phyloP scores from a whole-genome alignment of 2,329 filamentous ascomycete genomes.

The Simplicillium sp. region DNA sequence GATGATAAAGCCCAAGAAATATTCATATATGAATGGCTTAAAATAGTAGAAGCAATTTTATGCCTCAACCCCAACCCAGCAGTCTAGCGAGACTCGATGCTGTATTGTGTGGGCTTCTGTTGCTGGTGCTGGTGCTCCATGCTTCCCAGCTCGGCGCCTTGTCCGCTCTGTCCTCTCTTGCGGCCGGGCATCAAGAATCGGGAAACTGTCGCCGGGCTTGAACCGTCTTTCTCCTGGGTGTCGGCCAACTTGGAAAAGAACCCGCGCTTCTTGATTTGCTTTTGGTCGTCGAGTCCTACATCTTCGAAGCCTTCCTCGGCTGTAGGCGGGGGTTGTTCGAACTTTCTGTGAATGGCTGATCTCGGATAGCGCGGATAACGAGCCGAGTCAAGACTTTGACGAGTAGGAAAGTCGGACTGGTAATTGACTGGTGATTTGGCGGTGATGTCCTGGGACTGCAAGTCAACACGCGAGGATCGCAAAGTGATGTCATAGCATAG shows the following conservation, averaged over 20 bases:
- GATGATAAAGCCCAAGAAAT: too few relatives aligned
- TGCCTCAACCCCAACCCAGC: too few relatives aligned
- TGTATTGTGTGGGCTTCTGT: too few relatives aligned
- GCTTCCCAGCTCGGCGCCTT: slow-evolving; percentile 57
- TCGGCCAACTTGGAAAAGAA: slow-evolving; percentile 75
- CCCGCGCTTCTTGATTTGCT: slow-evolving; percentile 47
- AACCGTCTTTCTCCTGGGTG: slow-evolving; percentile 24
- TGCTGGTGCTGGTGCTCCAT: too few relatives aligned
- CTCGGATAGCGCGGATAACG: slow-evolving; percentile 49
- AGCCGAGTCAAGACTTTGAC: slow-evolving; percentile 74
- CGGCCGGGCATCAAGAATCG: slow-evolving; percentile 61
- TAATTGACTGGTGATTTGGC: slow-evolving; percentile 68
- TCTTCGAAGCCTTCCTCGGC: slow-evolving; percentile 83
- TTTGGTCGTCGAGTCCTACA: slow-evolving; percentile 73
- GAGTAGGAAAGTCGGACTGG: slow-evolving; percentile 45
- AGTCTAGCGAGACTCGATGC: too few relatives aligned
- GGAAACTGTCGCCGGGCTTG: slow-evolving; percentile 32
- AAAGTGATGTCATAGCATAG: not conserved
- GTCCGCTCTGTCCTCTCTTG: slow-evolving; percentile 57
- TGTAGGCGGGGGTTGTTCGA: slow-evolving; percentile 52
- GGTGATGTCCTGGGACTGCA: slow-evolving; percentile 64
- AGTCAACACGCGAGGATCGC: not conserved
- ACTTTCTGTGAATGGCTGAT: slow-evolving; percentile 48
- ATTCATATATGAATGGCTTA: too few relatives aligned
- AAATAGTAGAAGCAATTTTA: too few relatives aligned